Conservation (phyloP, 1,139 yeast genomes). For the Suhomyces choctaworum region DNA sequence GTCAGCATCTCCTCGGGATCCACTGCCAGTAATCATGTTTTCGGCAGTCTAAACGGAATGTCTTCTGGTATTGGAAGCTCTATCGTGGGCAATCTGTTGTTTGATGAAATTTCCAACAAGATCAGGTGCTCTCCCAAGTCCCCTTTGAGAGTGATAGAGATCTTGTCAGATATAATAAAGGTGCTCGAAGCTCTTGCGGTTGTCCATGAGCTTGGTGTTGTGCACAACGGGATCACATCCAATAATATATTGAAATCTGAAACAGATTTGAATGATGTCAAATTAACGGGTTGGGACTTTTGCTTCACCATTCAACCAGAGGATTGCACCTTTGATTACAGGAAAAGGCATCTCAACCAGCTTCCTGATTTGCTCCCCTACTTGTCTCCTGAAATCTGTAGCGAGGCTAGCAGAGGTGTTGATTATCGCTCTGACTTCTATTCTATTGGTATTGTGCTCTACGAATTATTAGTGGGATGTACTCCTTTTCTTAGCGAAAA, state of each 20-base stretch:
- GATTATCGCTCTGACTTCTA: conserved; percentile 55
- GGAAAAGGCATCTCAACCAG: conserved; percentile 29
- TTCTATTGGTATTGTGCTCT: conserved; percentile 51
- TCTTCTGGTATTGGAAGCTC: conserved; percentile 7
- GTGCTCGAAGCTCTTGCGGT: conserved; percentile 36
- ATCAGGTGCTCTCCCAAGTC: conserved; percentile 18
- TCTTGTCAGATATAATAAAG: conserved; percentile 34
- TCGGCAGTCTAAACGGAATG: conserved; percentile 5
- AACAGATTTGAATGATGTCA: conserved; percentile 32
- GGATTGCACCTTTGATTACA: conserved; percentile 37
- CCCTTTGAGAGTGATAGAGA: conserved; percentile 27
- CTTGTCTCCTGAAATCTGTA: conserved; percentile 54
- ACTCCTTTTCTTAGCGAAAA: conserved; percentile 48
- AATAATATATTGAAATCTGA: conserved; percentile 35
- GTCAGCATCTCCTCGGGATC: conserved; percentile 6
- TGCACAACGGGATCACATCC: conserved; percentile 52
- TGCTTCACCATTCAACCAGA: conserved; percentile 47
- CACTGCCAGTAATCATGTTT: conserved; percentile 2
- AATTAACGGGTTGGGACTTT: conserved; percentile 54
- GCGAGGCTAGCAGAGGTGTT: conserved; percentile 40
- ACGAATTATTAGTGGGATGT: conserved; percentile 48
- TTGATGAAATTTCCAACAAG: conserved; percentile 9
- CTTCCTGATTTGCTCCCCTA: conserved; percentile 47
- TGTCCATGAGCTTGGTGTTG: conserved; percentile 47
- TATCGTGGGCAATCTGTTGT: conserved; percentile 8